phyloP scores from a whole-genome alignment of 1,284 basidiomycete genomes.

The Tilletia indica region DNA sequence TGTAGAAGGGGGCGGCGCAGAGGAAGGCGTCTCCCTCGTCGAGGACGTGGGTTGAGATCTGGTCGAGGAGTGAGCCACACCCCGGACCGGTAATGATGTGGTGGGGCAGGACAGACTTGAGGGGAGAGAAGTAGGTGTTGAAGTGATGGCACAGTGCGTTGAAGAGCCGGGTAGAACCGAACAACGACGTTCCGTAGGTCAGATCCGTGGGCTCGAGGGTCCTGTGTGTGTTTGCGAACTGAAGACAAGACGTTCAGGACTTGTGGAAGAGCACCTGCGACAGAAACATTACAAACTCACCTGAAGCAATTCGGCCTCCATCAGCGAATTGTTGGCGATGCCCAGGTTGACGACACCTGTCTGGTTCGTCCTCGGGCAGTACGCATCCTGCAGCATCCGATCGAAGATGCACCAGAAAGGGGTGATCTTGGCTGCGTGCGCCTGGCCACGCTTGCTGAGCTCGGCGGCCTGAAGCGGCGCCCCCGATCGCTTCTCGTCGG shows the following conservation, averaged over 20 bases:
- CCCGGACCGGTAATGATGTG: conserved; percentile 32
- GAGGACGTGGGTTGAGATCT: conserved; percentile 25
- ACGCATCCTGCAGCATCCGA: conserved; percentile 24
- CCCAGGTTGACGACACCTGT: conserved; percentile 30
- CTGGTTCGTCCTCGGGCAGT: conserved; percentile 20
- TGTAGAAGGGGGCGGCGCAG: conserved; percentile 21
- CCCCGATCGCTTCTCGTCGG: too few species aligned
- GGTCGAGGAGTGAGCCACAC: conserved; percentile 28
- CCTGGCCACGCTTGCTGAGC: conserved; percentile 5
- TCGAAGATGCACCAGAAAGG: conserved; percentile 28
- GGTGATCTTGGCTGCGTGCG: conserved; percentile 11
- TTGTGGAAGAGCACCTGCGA: too few species aligned
- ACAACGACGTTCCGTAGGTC: conserved; percentile 25
- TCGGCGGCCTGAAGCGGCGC: background rate
- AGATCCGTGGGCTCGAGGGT: background rate
- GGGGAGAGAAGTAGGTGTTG: conserved; percentile 26
- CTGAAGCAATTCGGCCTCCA: conserved; percentile 26
- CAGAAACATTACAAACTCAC: background rate
- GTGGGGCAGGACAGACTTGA: conserved; percentile 18
- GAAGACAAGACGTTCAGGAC: background rate
- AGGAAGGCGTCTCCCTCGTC: conserved; percentile 25
- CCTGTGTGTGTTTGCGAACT: conserved; percentile 10
- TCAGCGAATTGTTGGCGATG: conserved; percentile 33
- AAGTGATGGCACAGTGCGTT: conserved; percentile 24
- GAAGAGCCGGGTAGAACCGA: conserved; percentile 30